Conservation (phyloP, 345 rosid species). For the Xanthoceras sorbifolium region DNA sequence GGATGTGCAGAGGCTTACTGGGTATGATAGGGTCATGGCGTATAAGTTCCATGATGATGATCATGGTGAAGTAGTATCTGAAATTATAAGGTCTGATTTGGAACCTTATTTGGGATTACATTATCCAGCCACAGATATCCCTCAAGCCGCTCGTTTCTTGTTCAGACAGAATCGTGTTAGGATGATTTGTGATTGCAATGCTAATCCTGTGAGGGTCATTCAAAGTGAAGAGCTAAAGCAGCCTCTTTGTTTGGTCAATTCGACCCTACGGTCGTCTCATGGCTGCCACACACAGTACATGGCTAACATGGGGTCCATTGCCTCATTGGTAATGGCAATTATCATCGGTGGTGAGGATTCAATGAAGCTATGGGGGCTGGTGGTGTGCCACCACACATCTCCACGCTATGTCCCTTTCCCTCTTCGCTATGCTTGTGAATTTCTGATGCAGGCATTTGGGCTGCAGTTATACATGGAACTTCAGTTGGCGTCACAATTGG, state of each 20-base stretch:
- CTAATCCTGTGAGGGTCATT: slow-evolving; percentile 54
- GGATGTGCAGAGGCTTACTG: slow-evolving; percentile 82
- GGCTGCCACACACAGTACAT: slow-evolving; percentile 75
- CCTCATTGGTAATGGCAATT: slow-evolving; percentile 75
- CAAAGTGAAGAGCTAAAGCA: slow-evolving; percentile 66
- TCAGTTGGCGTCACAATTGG: slow-evolving; percentile 58
- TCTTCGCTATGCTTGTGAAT: slow-evolving; percentile 79
- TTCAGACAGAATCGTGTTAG: slow-evolving; percentile 81
- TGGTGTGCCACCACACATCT: slow-evolving; percentile 81
- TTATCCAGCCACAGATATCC: slow-evolving; percentile 88
- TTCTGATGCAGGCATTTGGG: slow-evolving; percentile 82
- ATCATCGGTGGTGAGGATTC: slow-evolving; percentile 48
- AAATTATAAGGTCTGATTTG: slow-evolving; percentile 77
- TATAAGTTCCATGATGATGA: slow-evolving; percentile 87
- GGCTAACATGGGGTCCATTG: slow-evolving; percentile 79
- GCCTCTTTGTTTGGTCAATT: slow-evolving; percentile 78
- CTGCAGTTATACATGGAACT: slow-evolving; percentile 79
- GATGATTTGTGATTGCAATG: slow-evolving; percentile 77
- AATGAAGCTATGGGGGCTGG: slow-evolving; percentile 83
- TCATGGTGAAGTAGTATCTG: slow-evolving; percentile 87
- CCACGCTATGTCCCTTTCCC: slow-evolving; percentile 75
- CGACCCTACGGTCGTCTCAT: slow-evolving; percentile 77
- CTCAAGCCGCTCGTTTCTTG: slow-evolving; percentile 84
- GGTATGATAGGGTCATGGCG: slow-evolving; percentile 88
- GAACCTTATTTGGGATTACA: slow-evolving; percentile 90